These are phyloP conservation scores for Fusarium subtropicale DNA, from an alignment of 2,329 filamentous ascomycete genomes.

Conservation along the genomic window DNA sequence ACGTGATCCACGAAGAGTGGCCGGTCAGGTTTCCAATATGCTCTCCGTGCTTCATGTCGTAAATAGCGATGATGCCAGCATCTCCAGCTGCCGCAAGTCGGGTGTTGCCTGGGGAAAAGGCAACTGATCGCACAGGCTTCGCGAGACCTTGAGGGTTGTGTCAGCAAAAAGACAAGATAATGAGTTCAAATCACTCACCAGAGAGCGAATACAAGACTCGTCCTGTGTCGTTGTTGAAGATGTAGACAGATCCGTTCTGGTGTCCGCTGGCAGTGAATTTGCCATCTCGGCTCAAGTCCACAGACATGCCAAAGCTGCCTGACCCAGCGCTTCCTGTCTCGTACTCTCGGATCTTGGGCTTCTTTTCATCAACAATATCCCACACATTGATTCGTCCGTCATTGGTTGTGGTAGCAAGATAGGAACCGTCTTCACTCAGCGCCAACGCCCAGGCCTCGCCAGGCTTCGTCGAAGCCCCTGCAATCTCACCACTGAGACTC, in stretches of 20 bases:
- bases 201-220: slow-evolving; percentile 87
- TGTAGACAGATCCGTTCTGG: slow-evolving; percentile 89
- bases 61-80: slow-evolving; percentile 87
- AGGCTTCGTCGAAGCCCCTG: slow-evolving; percentile 62
- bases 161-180: slow-evolving; percentile 13
- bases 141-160: slow-evolving; percentile 71
- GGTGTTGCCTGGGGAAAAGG: slow-evolving; percentile 87
- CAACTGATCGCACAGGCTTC: slow-evolving; percentile 84
- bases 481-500: slow-evolving; percentile 57
- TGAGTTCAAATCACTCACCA: slow-evolving; percentile 60
- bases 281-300: slow-evolving; percentile 84
- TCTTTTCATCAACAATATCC: slow-evolving; percentile 70
- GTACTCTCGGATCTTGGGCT: slow-evolving; percentile 79
- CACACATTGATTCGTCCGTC: slow-evolving; percentile 92
- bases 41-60: slow-evolving; percentile 92
- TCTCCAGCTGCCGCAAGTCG: slow-evolving; percentile 92
- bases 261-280: slow-evolving; percentile 91
- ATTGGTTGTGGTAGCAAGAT: slow-evolving; percentile 86
- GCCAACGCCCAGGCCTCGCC: slow-evolving; percentile 89
- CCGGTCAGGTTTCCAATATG: slow-evolving; percentile 87
- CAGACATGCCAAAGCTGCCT: slow-evolving; percentile 88
- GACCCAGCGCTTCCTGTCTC: slow-evolving; percentile 79
- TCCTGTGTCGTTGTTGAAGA: slow-evolving; percentile 93
- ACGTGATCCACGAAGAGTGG: slow-evolving; percentile 88
- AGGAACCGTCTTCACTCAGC: slow-evolving; percentile 84